Evolutionary conservation across 2,329 filamentous ascomycete species (phyloP).

Genomic region (Monosporascus sp.): DNA sequence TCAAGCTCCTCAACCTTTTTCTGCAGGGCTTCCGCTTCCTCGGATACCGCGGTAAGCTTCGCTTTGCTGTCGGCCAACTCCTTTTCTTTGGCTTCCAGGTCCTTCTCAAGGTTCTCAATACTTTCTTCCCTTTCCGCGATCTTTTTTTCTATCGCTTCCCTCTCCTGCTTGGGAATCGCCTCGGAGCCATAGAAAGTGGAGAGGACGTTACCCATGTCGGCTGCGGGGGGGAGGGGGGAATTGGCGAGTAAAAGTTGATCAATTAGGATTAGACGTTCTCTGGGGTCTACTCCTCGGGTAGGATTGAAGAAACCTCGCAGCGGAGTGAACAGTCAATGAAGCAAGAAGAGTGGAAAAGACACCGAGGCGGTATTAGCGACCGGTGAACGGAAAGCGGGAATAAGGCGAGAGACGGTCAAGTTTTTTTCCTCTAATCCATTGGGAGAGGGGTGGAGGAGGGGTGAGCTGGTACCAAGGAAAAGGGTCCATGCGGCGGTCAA

Average conservation of each 20-base stretch:
- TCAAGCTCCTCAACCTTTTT: constrained; percentile 34
- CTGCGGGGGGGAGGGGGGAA: background rate
- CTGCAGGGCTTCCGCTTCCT: constrained; percentile 33
- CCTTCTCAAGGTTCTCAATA: constrained; percentile 27
- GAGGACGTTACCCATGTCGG: constrained; percentile 35
- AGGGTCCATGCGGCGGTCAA: no score
- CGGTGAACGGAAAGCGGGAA: no score
- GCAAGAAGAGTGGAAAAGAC: no score
- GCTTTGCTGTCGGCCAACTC: constrained; percentile 21
- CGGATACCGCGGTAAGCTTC: constrained; percentile 13
- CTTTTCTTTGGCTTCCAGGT: constrained; percentile 34
- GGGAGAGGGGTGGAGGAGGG: no score
- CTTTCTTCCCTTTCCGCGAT: constrained; percentile 34
- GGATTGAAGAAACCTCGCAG: no score
- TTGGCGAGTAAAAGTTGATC: background rate
- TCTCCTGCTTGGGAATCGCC: constrained; percentile 28
- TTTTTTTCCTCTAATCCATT: no score
- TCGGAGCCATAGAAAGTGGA: constrained; percentile 33
- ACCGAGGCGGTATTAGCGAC: no score
- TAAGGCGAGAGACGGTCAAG: no score
- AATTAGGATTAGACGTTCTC: background rate
- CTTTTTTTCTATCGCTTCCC: constrained; percentile 31
- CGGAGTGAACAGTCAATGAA: no score
- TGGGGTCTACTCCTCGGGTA: no score
- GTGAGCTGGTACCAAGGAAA: no score